A percentile compares a stretch with the other conserved stretches of the same genome.
phyloP scores from a whole-genome alignment of 148 eudicot species.

The Nyssa sinensis region DNA sequence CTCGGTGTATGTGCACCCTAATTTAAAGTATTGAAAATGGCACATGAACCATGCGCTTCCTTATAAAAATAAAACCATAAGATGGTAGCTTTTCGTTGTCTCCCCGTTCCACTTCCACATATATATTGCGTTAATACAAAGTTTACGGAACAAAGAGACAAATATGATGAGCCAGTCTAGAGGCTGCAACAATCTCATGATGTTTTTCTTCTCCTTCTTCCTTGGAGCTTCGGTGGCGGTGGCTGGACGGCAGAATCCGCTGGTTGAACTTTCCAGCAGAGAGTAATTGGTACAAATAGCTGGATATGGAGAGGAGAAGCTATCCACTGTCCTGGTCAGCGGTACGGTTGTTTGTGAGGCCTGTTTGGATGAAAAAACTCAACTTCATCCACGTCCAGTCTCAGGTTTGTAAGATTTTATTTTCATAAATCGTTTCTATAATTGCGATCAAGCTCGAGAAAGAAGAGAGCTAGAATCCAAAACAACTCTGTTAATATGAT shows the following conservation, averaged over 20 bases:
- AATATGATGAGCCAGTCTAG: slow-evolving; percentile 34
- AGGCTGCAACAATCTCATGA: slow-evolving; percentile 22
- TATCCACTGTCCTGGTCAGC: slow-evolving; percentile 49
- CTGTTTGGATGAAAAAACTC: slow-evolving; percentile 9
- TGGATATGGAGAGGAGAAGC: slow-evolving; percentile 75
- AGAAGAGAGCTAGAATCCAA: too few species aligned
- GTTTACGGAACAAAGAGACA: slow-evolving; percentile 15
- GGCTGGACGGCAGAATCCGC: background rate
- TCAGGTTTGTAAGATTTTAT: slow-evolving; percentile 23
- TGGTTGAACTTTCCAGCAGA: slow-evolving; percentile 26
- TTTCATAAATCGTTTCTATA: background rate
- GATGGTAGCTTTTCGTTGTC: slow-evolving; percentile 33
- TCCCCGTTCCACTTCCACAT: slow-evolving; percentile 24
- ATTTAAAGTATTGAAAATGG: slow-evolving; percentile 11
- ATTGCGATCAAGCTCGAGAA: background rate
- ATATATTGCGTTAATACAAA: slow-evolving; percentile 26
- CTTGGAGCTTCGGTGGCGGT: slow-evolving; percentile 15
- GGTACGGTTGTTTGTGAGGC: slow-evolving; percentile 46
- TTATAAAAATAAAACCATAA: slow-evolving; percentile 21
- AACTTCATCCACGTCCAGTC: slow-evolving; percentile 29
- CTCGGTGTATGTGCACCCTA: too few species aligned
- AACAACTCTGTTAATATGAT: too few species aligned
- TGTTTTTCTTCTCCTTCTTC: slow-evolving; percentile 19
- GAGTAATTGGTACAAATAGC: slow-evolving; percentile 48
- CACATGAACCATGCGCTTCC: slow-evolving; percentile 25